Conservation (phyloP, 495 filamentous ascomycete species). For the Aspergillus asperescens region DNA sequence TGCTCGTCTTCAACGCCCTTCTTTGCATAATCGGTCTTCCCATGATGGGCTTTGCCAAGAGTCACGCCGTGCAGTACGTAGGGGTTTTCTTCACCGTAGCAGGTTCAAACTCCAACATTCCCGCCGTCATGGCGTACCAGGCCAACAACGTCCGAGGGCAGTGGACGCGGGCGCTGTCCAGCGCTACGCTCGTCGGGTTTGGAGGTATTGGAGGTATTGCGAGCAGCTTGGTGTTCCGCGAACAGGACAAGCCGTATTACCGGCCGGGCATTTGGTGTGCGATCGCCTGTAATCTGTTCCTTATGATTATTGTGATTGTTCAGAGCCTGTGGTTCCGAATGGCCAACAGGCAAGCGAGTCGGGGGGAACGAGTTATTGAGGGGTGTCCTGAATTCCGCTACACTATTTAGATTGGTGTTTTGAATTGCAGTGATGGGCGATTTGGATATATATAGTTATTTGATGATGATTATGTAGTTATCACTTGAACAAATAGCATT, state of each 20-base stretch:
- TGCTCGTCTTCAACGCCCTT: conserved; percentile 52
- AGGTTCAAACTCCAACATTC: conserved; percentile 58
- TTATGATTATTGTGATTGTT: conserved; percentile 32
- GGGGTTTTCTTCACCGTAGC: conserved; percentile 60
- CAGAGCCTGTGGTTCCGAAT: conserved; percentile 34
- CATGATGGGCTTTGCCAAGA: conserved; percentile 49
- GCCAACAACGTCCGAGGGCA: conserved; percentile 63
- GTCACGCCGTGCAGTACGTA: conserved; percentile 51
- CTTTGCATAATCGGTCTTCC: conserved; percentile 47
- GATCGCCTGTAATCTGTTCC: conserved; percentile 41
- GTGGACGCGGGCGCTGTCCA: conserved; percentile 59
- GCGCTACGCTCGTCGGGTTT: conserved; percentile 49
- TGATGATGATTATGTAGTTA: no score
- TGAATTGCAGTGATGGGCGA: no score
- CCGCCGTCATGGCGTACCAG: conserved; percentile 54
- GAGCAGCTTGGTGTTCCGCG: conserved; percentile 52
- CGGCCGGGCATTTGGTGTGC: conserved; percentile 50
- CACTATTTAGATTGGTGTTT: conserved; percentile 35
- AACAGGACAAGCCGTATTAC: conserved; percentile 53
- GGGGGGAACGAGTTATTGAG: conserved; percentile 36
- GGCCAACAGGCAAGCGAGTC: conserved; percentile 34
- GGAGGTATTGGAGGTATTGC: conserved; percentile 59
- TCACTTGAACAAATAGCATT: no score
- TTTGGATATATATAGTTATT: no score
- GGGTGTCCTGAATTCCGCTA: conserved; percentile 33